These are phyloP conservation scores for Ophiocordyceps camponoti-floridani DNA, from an alignment of 2,329 filamentous ascomycete genomes.

Conservation along the genomic window DNA sequence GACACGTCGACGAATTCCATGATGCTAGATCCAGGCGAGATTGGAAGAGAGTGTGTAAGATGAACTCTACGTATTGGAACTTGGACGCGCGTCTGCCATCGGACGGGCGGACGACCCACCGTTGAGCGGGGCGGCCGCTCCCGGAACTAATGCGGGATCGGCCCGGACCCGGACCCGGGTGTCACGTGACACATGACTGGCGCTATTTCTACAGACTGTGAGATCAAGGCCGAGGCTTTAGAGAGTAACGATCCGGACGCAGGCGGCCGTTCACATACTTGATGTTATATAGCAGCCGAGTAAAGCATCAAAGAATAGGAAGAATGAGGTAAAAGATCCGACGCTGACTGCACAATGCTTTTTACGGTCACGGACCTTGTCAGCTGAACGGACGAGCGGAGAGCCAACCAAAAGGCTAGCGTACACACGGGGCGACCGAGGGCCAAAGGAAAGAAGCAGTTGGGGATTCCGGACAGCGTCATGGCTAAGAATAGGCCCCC, in stretches of 20 bases:
- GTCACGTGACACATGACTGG: not conserved
- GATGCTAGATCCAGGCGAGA: no score
- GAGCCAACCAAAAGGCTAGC: not conserved
- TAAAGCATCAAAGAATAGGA: not conserved
- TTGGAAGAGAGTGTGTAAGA: no score
- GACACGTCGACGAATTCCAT: no score
- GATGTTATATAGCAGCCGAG: not conserved
- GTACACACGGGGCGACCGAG: not conserved
- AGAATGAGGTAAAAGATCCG: not conserved
- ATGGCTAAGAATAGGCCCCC: not conserved
- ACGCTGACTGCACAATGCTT: not conserved
- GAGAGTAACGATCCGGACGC: no score
- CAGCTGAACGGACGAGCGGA: not conserved
- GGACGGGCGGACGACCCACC: not conserved
- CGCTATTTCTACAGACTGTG: no score
- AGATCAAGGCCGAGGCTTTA: no score
- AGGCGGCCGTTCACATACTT: no score
- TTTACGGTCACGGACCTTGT: not conserved
- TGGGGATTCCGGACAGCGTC: not conserved
- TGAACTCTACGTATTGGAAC: no score
- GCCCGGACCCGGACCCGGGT: not conserved
- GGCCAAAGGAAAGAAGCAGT: not conserved
- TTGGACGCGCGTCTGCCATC: not conserved
- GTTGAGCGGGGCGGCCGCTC: not conserved
- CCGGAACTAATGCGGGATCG: not conserved